Evolutionary conservation across 2,329 filamentous ascomycete genomes (phyloP).

Genomic region (Grosmannia huntii): DNA sequence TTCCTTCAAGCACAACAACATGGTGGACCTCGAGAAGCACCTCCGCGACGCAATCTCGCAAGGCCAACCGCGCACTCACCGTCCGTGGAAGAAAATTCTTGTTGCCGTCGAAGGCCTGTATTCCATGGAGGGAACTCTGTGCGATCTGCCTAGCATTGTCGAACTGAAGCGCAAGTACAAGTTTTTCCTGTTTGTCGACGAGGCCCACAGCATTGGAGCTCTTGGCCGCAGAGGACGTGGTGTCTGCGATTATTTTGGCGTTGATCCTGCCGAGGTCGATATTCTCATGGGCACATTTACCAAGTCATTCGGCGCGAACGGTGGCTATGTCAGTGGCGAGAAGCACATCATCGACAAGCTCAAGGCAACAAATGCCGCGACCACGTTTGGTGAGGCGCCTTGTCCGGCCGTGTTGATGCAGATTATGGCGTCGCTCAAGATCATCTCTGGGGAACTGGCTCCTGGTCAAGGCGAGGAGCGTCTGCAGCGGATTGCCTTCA

Average conservation of each 20-base stretch:
- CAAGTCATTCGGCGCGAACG: slow-evolving; percentile 96
- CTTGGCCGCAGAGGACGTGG: slow-evolving; percentile 79
- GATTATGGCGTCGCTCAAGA: slow-evolving; percentile 72
- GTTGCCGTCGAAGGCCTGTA: slow-evolving; percentile 95
- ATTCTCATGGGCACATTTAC: slow-evolving; percentile 97
- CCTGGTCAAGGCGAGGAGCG: slow-evolving; percentile 93
- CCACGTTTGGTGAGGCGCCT: slow-evolving; percentile 76
- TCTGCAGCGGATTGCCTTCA: slow-evolving; percentile 91
- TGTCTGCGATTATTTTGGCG: slow-evolving; percentile 93
- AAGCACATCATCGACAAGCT: slow-evolving; percentile 90
- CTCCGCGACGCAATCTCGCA: slow-evolving; percentile 90
- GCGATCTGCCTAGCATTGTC: slow-evolving; percentile 83
- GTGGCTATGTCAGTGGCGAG: slow-evolving; percentile 84
- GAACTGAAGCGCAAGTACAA: slow-evolving; percentile 91
- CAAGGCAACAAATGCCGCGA: slow-evolving; percentile 71
- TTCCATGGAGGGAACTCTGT: slow-evolving; percentile 99
- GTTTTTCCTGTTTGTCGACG: slow-evolving; percentile 89
- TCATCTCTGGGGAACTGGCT: slow-evolving; percentile 77
- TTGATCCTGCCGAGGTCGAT: slow-evolving; percentile 79
- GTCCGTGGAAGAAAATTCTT: slow-evolving; percentile 98
- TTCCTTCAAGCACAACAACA: slow-evolving; percentile 97
- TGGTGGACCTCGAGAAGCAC: slow-evolving; percentile 71
- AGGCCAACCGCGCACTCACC: slow-evolving; percentile 93
- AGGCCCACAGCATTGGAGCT: slow-evolving; percentile 91
- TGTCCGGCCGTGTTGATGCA: slow-evolving; percentile 81